These are phyloP conservation scores for Oemleria cerasiformis DNA, from an alignment of 306 rosid species.

Conservation along the genomic window DNA sequence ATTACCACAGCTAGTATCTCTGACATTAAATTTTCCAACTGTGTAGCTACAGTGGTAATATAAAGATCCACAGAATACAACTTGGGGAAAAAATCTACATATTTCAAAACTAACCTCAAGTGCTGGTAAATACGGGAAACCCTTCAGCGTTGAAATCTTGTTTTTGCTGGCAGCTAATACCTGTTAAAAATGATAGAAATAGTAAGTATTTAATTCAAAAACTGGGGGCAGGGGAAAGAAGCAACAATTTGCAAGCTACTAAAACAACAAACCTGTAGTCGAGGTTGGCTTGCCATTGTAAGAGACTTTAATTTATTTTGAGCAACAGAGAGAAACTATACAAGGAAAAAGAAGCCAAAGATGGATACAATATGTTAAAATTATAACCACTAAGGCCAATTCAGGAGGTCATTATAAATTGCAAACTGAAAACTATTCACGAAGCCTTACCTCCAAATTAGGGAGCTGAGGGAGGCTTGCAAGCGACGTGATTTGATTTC, in stretches of 20 bases:
- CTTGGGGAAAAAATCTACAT: background rate
- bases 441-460: constrained; percentile 82
- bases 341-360: constrained; percentile 13
- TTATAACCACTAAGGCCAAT: constrained; percentile 8
- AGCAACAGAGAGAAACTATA: constrained; percentile 95
- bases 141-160: constrained; percentile 81
- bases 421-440: constrained; percentile 17
- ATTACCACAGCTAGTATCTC: background rate
- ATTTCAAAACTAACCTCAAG: constrained; percentile 72
- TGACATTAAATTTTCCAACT: background rate
- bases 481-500: constrained; percentile 94
- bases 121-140: constrained; percentile 85
- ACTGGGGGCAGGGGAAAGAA: background rate
- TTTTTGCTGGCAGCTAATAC: constrained; percentile 99
- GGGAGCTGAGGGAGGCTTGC: constrained; percentile 96
- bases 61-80: background rate
- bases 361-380: background rate
- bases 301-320: constrained; percentile 94
- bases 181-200: constrained; percentile 48
- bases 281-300: constrained; percentile 97
- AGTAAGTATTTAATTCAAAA: constrained; percentile 12
- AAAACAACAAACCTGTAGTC: constrained; percentile 76
- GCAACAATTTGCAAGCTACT: constrained; percentile 7
- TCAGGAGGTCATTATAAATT: constrained; percentile 10
- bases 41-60: background rate